Conservation (phyloP, 192 early-diverging fungal species). For the Coemansia sp. region DNA sequence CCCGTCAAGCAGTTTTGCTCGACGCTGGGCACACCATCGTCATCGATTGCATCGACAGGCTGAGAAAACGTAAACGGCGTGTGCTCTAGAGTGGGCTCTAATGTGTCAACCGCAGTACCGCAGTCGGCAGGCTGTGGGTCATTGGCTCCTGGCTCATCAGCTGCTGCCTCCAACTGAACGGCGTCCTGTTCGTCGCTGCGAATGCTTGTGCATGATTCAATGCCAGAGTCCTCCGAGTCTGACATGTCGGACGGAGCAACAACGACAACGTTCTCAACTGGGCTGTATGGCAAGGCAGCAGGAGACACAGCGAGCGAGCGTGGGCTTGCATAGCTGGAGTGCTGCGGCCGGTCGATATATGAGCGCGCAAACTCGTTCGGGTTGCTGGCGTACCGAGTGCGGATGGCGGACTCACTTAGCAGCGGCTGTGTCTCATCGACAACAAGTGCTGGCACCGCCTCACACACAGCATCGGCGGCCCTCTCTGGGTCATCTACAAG, state of each 20-base stretch:
- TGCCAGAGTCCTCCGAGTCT: slow-evolving; percentile 41
- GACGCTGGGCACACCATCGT: not conserved
- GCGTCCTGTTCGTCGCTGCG: not conserved
- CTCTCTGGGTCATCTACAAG: slow-evolving; percentile 5
- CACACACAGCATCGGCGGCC: not conserved
- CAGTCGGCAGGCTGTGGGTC: not conserved
- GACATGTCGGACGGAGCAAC: slow-evolving; percentile 24
- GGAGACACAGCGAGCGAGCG: slow-evolving; percentile 12
- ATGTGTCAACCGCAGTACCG: not conserved
- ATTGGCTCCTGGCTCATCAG: not conserved
- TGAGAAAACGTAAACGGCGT: not conserved
- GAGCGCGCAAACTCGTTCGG: slow-evolving; percentile 48
- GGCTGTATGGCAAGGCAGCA: slow-evolving; percentile 9
- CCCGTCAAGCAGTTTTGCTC: not conserved
- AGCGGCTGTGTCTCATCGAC: slow-evolving; percentile 41
- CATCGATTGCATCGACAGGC: not conserved
- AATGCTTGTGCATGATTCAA: slow-evolving; percentile 22
- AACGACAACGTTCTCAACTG: slow-evolving; percentile 20
- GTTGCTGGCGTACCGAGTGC: slow-evolving; percentile 35
- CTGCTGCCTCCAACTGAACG: not conserved
- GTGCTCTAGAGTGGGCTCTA: not conserved
- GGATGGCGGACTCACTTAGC: slow-evolving; percentile 46
- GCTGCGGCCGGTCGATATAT: slow-evolving; percentile 27
- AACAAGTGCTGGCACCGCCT: not conserved
- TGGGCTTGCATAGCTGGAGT: slow-evolving; percentile 6